Percentiles rank a stretch among this genome's conserved stretches.
phyloP scores from a whole-genome alignment of 495 filamentous ascomycete species.

The Rusavskia elegans region DNA sequence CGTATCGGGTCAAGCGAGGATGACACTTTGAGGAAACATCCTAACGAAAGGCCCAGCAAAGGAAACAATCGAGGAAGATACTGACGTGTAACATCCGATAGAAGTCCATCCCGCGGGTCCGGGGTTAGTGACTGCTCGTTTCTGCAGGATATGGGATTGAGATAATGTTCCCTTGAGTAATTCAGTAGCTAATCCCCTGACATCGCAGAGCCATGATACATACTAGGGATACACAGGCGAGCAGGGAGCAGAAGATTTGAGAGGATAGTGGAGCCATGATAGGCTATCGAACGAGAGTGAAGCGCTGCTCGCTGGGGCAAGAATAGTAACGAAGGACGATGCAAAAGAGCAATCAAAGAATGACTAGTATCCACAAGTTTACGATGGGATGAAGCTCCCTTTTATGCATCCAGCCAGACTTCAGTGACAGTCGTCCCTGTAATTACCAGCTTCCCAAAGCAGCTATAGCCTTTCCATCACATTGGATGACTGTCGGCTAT shows the following conservation, averaged over 20 bases:
- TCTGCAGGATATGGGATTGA: neutral
- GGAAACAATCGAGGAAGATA: neutral
- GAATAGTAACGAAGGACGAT: neutral
- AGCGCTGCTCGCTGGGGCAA: neutral
- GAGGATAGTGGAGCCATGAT: neutral
- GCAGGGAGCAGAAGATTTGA: neutral
- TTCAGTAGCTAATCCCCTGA: neutral
- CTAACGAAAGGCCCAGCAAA: neutral
- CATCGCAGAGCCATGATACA: neutral
- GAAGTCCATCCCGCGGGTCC: neutral
- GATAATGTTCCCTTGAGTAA: neutral
- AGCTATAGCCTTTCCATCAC: too few relatives aligned
- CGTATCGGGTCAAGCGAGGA: too few relatives aligned
- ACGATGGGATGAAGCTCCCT: neutral
- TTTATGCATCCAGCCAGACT: neutral
- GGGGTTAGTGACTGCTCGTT: neutral
- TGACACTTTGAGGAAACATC: too few relatives aligned
- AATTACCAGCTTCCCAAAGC: too few relatives aligned
- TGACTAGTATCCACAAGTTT: neutral
- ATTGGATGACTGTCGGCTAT: too few relatives aligned
- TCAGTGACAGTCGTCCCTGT: too few relatives aligned
- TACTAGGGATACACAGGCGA: neutral
- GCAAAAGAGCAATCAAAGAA: neutral
- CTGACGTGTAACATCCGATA: neutral
- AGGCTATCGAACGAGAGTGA: neutral